A percentile compares a stretch with the other conserved stretches of the same genome.
These are phyloP conservation scores for Fusarium multiceps DNA, from an alignment of 2,329 filamentous ascomycete species.

Conservation along the genomic window DNA sequence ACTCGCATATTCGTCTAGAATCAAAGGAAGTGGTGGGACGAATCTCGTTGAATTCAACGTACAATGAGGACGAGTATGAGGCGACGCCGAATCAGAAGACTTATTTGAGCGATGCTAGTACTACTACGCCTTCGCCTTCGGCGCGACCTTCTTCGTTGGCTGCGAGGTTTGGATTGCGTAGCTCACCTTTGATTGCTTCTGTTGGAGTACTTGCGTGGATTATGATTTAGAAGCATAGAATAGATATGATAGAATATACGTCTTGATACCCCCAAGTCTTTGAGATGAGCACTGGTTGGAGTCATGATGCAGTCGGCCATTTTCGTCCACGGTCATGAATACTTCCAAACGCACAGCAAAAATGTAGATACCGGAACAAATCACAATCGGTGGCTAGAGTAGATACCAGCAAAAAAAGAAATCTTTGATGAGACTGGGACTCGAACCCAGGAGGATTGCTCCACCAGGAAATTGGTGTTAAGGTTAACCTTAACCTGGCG, in stretches of 20 bases:
- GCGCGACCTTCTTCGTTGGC: background rate
- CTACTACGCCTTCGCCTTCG: background rate
- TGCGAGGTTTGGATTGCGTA: background rate
- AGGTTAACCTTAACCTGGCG: slow-evolving; percentile 35
- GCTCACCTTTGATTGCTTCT: background rate
- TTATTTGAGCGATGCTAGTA: background rate
- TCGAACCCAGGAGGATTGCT: slow-evolving; percentile 36
- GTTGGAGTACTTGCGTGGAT: background rate
- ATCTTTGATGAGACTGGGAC: slow-evolving; percentile 31
- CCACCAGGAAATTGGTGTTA: slow-evolving; percentile 33
- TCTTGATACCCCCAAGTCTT: background rate
- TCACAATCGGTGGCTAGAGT: no score
- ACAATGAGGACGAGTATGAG: slow-evolving; percentile 66
- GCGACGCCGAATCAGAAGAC: slow-evolving; percentile 55
- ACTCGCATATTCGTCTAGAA: slow-evolving; percentile 72
- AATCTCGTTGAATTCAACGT: slow-evolving; percentile 69
- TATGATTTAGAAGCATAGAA: background rate
- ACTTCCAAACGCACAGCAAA: no score
- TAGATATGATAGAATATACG: background rate
- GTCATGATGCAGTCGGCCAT: no score
- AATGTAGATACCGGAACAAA: no score
- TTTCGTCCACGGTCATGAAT: no score
- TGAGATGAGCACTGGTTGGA: no score
- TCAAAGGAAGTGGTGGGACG: slow-evolving; percentile 62
- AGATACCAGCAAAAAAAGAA: background rate